These are phyloP conservation scores for Geum urbanum DNA, from an alignment of 306 rosid genomes.

Conservation along the genomic window DNA sequence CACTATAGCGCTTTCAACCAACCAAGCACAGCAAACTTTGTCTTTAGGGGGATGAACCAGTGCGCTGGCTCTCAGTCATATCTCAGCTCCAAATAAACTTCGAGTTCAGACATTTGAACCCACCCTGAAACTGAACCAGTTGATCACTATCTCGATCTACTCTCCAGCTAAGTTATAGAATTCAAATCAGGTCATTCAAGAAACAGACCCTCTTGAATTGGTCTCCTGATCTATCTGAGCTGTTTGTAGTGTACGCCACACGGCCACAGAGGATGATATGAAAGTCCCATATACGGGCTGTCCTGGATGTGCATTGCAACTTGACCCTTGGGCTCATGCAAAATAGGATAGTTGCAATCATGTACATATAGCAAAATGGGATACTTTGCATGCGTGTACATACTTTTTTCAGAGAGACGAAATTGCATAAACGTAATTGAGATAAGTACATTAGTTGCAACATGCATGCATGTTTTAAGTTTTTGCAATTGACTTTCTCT, in stretches of 20 bases:
- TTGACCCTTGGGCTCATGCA: not conserved
- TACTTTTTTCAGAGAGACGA: no score
- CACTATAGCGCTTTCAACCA: conserved; percentile 28
- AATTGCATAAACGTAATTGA: no score
- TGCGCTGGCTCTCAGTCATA: conserved; percentile 48
- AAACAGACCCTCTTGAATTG: not conserved
- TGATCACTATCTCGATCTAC: not conserved
- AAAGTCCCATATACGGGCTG: not conserved
- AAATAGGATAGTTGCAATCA: not conserved
- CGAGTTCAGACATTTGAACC: conserved; percentile 19
- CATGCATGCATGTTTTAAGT: no score
- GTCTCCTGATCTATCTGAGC: not conserved
- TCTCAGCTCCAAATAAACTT: conserved; percentile 15
- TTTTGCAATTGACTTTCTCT: no score
- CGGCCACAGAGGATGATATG: not conserved
- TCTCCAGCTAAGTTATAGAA: not conserved
- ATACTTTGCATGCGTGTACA: no score
- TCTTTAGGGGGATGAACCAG: conserved; percentile 66
- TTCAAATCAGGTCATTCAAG: not conserved
- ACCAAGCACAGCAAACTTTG: conserved; percentile 39
- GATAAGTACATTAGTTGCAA: no score
- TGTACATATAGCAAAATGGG: not conserved
- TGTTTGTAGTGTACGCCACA: conserved; percentile 2
- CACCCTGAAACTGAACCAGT: conserved; percentile 8
- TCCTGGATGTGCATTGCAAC: not conserved